Conservation (phyloP, 2,329 filamentous ascomycete species). For the Aspergillus phoenicis region DNA sequence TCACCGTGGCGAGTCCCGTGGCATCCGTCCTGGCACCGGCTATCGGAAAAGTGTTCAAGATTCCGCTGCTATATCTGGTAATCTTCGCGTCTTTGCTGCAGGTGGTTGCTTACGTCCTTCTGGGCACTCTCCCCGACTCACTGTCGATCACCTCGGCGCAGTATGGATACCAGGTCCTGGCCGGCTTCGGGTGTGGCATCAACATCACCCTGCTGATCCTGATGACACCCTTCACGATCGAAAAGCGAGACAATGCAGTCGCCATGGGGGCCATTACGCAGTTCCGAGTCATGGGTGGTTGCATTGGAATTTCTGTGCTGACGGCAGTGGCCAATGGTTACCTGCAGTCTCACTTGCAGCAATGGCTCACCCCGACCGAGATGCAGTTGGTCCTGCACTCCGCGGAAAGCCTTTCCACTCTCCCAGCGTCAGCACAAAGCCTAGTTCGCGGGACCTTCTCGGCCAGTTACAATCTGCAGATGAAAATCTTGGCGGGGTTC, state of each 20-base stretch:
- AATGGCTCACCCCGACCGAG: not conserved
- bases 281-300: slow-evolving; percentile 18
- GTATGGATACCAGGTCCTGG: slow-evolving; percentile 12
- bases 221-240: not conserved
- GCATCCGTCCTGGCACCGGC: not conserved
- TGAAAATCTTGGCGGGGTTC: slow-evolving; percentile 5
- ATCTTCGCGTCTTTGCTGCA: not conserved
- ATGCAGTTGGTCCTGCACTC: not conserved
- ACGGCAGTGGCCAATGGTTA: slow-evolving; percentile 5
- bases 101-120: not conserved
- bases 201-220: not conserved
- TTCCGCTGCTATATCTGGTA: not conserved
- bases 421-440: not conserved
- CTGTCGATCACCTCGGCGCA: not conserved
- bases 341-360: not conserved
- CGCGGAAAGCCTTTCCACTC: not conserved
- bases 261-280: slow-evolving; percentile 19
- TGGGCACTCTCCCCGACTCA: not conserved
- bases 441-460: not conserved
- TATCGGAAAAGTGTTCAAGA: not conserved
- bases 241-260: slow-evolving; percentile 11
- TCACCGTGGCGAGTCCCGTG: not conserved
- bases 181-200: slow-evolving; percentile 3
- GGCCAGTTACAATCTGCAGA: not conserved
- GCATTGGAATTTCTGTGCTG: slow-evolving; percentile 16